These are phyloP conservation scores for Microsporum audouinii DNA, from an alignment of 2,329 filamentous ascomycete species.

Conservation along the genomic window DNA sequence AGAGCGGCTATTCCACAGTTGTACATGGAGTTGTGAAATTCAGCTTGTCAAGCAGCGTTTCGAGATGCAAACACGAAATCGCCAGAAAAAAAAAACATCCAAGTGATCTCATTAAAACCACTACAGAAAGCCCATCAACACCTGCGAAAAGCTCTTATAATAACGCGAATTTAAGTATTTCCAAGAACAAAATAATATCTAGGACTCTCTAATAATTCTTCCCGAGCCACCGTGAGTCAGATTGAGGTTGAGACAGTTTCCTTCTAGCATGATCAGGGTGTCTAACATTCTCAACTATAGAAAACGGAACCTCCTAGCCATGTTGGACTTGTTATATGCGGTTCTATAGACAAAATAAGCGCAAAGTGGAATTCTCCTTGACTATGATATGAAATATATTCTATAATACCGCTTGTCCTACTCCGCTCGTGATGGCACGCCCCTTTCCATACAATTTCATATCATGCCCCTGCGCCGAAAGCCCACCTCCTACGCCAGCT, in stretches of 20 bases:
- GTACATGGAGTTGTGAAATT: not conserved
- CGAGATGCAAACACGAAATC: not conserved
- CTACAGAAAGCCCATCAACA: not conserved
- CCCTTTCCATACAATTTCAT: conserved; percentile 19
- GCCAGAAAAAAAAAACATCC: not conserved
- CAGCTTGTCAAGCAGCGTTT: not conserved
- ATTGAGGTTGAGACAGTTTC: not conserved
- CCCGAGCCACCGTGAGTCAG: not conserved
- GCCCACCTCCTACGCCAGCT: conserved; percentile 6
- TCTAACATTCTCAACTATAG: not conserved
- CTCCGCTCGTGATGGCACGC: conserved; percentile 14
- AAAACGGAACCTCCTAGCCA: not conserved
- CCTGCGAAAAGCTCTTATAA: not conserved
- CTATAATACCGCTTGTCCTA: not conserved
- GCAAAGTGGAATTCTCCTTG: not conserved
- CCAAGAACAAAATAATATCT: not conserved
- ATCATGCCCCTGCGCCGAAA: conserved; percentile 17
- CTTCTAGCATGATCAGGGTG: not conserved
- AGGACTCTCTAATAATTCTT: not conserved
- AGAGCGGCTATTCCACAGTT: not conserved
- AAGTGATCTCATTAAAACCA: not conserved
- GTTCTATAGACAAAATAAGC: not conserved
- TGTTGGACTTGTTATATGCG: not conserved
- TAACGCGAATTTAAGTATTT: not conserved
- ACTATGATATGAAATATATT: not conserved